Percentiles rank a stretch among this genome's conserved stretches.
phyloP scores from a whole-genome alignment of 306 rosid genomes.

The Vigna hirtella region DNA sequence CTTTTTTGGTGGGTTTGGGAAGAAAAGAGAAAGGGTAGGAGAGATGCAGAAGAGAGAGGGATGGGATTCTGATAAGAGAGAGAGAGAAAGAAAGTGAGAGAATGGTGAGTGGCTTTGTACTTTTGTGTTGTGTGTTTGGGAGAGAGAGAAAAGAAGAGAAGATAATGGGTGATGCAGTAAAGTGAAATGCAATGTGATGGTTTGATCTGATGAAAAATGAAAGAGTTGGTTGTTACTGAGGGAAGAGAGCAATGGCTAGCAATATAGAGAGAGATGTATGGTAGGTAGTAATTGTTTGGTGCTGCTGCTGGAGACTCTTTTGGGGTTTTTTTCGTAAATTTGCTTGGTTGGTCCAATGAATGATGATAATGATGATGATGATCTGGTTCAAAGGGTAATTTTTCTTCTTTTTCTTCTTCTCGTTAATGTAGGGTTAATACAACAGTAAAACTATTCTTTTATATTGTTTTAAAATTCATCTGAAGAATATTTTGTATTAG shows the following conservation, averaged over 20 bases:
- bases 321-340: neutral
- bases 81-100: neutral
- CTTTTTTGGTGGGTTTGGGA: conserved; percentile 17
- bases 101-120: neutral
- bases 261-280: neutral
- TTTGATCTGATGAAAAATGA: neutral
- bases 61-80: conserved; percentile 13
- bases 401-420: neutral
- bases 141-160: neutral
- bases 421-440: neutral
- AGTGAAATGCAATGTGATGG: neutral
- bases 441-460: too few species aligned
- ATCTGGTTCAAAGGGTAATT: neutral
- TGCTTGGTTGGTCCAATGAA: neutral
- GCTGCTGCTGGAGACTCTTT: neutral
- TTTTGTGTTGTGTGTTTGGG: neutral
- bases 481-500: too few species aligned
- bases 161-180: neutral
- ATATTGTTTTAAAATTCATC: too few species aligned
- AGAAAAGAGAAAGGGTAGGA: neutral
- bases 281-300: neutral
- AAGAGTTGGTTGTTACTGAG: neutral
- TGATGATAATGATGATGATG: neutral
- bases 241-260: neutral
- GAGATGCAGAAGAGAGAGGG: conserved; percentile 20